phyloP scores from a whole-genome alignment of 2,329 filamentous ascomycete species.

The Truncatella angustata region DNA sequence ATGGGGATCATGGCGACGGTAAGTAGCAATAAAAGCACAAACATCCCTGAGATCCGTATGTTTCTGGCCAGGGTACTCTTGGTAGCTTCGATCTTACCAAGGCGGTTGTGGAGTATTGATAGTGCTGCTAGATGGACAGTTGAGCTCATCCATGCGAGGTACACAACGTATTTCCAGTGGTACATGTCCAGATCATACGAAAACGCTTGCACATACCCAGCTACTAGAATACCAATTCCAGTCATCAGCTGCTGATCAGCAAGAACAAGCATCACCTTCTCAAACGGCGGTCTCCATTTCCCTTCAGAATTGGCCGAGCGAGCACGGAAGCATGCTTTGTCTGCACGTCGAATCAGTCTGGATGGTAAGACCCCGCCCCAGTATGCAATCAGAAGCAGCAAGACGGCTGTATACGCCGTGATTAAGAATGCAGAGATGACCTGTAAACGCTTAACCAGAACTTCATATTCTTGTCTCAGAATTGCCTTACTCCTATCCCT shows the following conservation, averaged over 20 bases:
- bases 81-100: no score
- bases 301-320: not conserved
- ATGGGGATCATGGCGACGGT: not conserved
- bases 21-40: not conserved
- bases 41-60: not conserved
- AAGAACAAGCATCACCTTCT: not conserved
- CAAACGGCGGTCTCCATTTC: not conserved
- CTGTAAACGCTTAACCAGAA: not conserved
- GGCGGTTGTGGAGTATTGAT: not conserved
- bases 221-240: not conserved
- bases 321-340: not conserved
- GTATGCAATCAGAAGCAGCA: not conserved
- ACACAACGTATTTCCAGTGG: not conserved
- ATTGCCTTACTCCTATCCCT: not conserved
- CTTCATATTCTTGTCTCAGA: not conserved
- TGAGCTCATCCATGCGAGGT: not conserved
- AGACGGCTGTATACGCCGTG: not conserved
- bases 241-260: not conserved
- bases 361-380: not conserved
- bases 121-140: not conserved
- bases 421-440: not conserved
- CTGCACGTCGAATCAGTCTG: not conserved
- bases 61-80: not conserved
- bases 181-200: not conserved
- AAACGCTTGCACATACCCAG: not conserved